phyloP scores from a whole-genome alignment of 2,329 filamentous ascomycete species.

The Hyphodiscus sp. region DNA sequence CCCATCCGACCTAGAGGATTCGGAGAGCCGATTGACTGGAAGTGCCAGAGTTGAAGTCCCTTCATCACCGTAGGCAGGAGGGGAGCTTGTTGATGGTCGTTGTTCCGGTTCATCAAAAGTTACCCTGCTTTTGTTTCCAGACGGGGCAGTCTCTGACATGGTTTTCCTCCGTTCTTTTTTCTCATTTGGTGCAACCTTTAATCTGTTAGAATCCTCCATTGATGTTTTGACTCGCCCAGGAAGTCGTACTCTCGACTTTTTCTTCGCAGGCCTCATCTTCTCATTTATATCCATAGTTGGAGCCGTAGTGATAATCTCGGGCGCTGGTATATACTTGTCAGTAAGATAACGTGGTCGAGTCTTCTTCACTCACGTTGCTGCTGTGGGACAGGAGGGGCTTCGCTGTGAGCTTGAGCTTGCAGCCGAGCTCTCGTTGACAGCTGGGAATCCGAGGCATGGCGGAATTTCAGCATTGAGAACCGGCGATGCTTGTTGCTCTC shows the following conservation, averaged over 20 bases:
- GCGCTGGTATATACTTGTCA: conserved; percentile 38
- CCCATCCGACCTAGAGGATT: conserved; percentile 85
- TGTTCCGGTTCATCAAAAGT: conserved; percentile 58
- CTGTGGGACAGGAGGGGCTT: conserved; percentile 52
- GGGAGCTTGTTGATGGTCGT: conserved; percentile 40
- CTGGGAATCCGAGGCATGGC: conserved; percentile 90
- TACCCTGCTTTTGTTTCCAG: conserved; percentile 37
- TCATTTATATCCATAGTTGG: conserved; percentile 61
- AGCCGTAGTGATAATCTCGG: conserved; percentile 83
- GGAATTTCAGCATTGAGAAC: conserved; percentile 71
- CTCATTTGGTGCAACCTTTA: conserved; percentile 21
- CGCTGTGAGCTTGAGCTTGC: conserved; percentile 42
- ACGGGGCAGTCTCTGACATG: conserved; percentile 29
- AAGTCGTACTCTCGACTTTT: conserved; percentile 48
- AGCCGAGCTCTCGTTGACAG: conserved; percentile 69
- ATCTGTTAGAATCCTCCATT: conserved; percentile 13
- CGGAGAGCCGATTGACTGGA: conserved; percentile 62
- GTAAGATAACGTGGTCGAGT: conserved; percentile 2
- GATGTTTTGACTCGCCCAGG: conserved; percentile 38
- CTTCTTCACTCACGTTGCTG: conserved; percentile 46
- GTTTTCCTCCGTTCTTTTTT: conserved; percentile 39
- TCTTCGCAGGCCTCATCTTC: conserved; percentile 44
- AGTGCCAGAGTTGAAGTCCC: conserved; percentile 55
- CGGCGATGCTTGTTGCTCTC: conserved; percentile 51
- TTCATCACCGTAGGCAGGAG: conserved; percentile 57